Evolutionary conservation across 768 basidiomycete species (phyloP).

Genomic region (Mycena kentingensis): DNA sequence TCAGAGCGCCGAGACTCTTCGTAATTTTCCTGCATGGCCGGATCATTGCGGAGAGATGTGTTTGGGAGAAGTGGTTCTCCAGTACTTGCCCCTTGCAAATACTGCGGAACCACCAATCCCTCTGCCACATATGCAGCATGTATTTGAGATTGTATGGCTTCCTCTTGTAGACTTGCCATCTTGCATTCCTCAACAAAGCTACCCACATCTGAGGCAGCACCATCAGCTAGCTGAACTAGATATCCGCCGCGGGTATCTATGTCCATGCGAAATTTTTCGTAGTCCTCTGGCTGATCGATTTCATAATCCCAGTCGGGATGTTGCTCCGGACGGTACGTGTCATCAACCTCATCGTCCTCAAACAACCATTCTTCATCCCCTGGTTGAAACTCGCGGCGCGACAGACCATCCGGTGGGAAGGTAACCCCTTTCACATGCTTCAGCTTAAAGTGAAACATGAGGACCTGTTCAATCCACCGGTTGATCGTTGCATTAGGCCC

Average conservation of each 20-base stretch:
- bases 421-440: conserved; percentile 29
- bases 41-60: background rate
- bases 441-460: conserved; percentile 35
- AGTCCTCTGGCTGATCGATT: conserved; percentile 1
- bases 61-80: no score
- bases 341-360: background rate
- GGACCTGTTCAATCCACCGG: conserved; percentile 37
- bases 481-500: conserved; percentile 37
- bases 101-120: no score
- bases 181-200: background rate
- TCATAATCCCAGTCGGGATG: background rate
- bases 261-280: conserved; percentile 3
- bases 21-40: background rate
- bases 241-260: conserved; percentile 5
- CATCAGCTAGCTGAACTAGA: background rate
- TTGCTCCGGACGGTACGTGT: background rate
- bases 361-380: conserved; percentile 15
- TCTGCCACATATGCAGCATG: no score
- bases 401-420: conserved; percentile 36
- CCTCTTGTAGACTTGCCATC: background rate
- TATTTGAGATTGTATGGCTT: no score
- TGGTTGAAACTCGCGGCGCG: conserved; percentile 18
- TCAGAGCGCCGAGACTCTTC: background rate
- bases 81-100: no score
- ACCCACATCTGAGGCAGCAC: background rate